Evolutionary conservation across 2,329 filamentous ascomycete genomes (phyloP).

Genomic region (Plenodomus tracheiphilus): DNA sequence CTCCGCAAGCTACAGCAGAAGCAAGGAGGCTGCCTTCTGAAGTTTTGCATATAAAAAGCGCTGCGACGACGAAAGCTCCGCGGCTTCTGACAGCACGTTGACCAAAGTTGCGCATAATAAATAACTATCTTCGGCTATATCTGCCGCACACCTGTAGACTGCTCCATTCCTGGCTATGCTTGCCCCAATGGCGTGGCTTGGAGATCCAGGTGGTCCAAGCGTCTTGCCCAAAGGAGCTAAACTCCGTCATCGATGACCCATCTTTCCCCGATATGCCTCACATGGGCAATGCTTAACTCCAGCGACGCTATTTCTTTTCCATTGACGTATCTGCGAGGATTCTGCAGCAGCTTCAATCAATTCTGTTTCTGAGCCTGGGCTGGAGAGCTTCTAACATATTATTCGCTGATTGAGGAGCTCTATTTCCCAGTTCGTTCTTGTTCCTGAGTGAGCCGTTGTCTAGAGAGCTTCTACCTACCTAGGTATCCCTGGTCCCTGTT

Average conservation of each 20-base stretch:
- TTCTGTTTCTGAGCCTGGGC: background rate
- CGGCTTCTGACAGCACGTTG: background rate
- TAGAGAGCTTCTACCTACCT: background rate
- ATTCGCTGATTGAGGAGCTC: background rate
- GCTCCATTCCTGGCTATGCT: background rate
- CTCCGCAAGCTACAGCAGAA: background rate
- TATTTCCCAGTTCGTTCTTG: background rate
- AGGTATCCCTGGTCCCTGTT: background rate
- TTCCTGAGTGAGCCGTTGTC: background rate
- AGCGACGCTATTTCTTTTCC: background rate
- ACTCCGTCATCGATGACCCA: constrained; percentile 3
- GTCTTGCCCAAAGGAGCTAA: constrained; percentile 1
- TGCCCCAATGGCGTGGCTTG: background rate
- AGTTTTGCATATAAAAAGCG: background rate
- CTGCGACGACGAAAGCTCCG: background rate
- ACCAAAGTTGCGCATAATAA: background rate
- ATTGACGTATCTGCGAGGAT: background rate
- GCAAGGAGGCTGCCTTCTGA: background rate
- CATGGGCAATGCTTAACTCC: background rate
- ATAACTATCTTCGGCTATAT: background rate
- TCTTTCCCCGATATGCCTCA: background rate
- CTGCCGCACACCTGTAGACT: background rate
- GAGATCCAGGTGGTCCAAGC: background rate
- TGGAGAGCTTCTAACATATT: background rate
- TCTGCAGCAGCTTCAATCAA: too few relatives aligned